A percentile compares a stretch with the other conserved stretches of the same genome.
Conservation (phyloP, 495 filamentous ascomycete species). For the Trichocladium uniseriatum region DNA sequence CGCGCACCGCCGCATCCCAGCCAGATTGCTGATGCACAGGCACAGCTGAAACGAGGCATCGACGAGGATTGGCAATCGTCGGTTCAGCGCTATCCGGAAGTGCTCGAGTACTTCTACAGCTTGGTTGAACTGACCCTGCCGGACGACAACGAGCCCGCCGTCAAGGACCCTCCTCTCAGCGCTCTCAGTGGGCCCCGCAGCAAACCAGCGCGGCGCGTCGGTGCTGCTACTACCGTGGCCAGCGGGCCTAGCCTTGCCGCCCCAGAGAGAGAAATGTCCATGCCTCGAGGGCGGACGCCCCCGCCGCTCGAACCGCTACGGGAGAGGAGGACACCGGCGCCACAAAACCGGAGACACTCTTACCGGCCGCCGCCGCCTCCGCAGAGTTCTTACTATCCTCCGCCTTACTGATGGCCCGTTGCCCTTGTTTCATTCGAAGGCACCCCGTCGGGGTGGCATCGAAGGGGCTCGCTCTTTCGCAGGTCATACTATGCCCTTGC, state of each 20-base stretch:
- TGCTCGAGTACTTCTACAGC: slow-evolving; percentile 63
- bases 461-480: background rate
- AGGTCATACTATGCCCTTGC: background rate
- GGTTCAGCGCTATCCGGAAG: slow-evolving; percentile 62
- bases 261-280: slow-evolving; percentile 23
- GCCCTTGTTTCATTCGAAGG: background rate
- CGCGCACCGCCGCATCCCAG: slow-evolving; percentile 44
- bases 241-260: slow-evolving; percentile 25
- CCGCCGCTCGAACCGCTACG: slow-evolving; percentile 25
- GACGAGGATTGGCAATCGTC: slow-evolving; percentile 64
- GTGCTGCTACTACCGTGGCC: slow-evolving; percentile 20
- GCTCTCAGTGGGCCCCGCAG: slow-evolving; percentile 40
- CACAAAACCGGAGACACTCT: slow-evolving; percentile 17
- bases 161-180: slow-evolving; percentile 48
- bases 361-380: slow-evolving; percentile 24
- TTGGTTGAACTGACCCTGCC: slow-evolving; percentile 53
- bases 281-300: slow-evolving; percentile 25
- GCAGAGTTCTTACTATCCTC: slow-evolving; percentile 16
- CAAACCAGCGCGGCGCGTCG: slow-evolving; percentile 28
- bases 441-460: background rate
- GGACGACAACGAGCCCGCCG: slow-evolving; percentile 41
- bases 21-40: slow-evolving; percentile 50
- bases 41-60: slow-evolving; percentile 55
- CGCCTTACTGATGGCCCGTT: slow-evolving; percentile 5
- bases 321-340: slow-evolving; percentile 27